Evolutionary conservation across 345 rosid genomes (phyloP), one percentile per base, ranked within the genome.

Genomic region (Draba incana): DNA sequence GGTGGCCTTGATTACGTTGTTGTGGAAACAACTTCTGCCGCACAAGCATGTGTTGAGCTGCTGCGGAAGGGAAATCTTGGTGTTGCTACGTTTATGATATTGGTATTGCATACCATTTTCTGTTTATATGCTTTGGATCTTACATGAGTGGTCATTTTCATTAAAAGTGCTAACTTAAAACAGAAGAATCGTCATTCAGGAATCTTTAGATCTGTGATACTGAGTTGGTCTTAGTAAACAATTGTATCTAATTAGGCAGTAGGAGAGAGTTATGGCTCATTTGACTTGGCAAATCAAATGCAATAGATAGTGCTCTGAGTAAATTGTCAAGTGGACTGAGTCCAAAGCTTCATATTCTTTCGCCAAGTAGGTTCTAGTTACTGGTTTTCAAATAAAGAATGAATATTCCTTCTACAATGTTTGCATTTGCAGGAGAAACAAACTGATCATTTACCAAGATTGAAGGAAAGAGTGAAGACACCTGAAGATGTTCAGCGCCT

Each of bases 401-500:
- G 24, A 14, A 52, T 57, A 76, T 41, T 48, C 25, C 50, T 62
- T 63, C 37, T 62, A 9, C 23, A 67, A 39, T 53, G 71, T 49
- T 49, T 35, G 30, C 8, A 44, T 79, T 64, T 80, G 84, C 85
- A 93, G 97, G 98, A 94, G 76, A 91, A 89, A 72, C 99, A 91
- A 78, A 80, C 67, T 69, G 81, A 82, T 62, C 88, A 77, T 74
- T 79, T 81, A 43, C 76, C 76, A n/a, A 89, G 82, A 68, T 41
- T 84, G 72, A 89, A 83, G 79, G 84, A 83, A 76, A 84, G 65
- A 28, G 84, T 87, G 73, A 82, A 74, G 84, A 83, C 90, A 53
- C 96, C 99, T 6, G 96, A 91, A 81, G 92, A 91, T 10, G 92
- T 85, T 76, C 95, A 92, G 24, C 95, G 96, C 56, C 97, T 94